Base-by-base conservation (phyloP, 202 grass and related monocot species). In the Zoysia matrella region DNA sequence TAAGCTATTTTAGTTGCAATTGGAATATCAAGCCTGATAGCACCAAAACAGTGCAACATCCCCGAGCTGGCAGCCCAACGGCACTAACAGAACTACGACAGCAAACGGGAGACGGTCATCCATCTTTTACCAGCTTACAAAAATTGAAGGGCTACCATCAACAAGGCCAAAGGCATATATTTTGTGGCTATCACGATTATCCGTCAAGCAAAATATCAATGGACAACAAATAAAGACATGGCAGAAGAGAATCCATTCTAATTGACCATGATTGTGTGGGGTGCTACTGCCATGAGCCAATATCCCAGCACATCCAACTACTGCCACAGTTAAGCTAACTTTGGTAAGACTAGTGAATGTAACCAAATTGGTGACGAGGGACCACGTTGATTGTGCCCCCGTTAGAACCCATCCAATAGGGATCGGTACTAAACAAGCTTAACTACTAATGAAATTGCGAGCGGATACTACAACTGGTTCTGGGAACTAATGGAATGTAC, bases 31-130 rank as follows among this genome's bases (percentile, higher is more conserved):
- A 14, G 52, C 69, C 14, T 49, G 73, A 85, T 61, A 86, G 46
- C 40, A 72, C 58, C 87, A 85, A 67, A 76, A 70, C 49, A 18
- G n/a, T 16, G 40, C 69, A 71, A 49, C 65, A 71, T 53, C 51
- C 47, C 39, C 52, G 52, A 72, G 16, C 52, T 71, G 71, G 70
- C 43, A 76, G 54, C 65, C 61, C 68, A 89, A 85, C 73, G 78
- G 83, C 73, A 86, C 53, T 45, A 89, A 89, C 67, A 18, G 73
- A 78, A 45, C 18, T 65, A 77, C 73, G 67, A 44, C 83, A 74
- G 73, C 86, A 80, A 72, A 67, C 5, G 6, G 57, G 68, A 47
- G 10, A 47, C 7, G 55, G 58, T 52, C 52, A 6, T 10, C 12
- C 62, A 42, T 65, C 11, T 36, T 11, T 40, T 22, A 39, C 53